These are phyloP conservation scores for Poa pratensis DNA, from an alignment of 176 grass and related monocot genomes.

Conservation along the genomic window DNA sequence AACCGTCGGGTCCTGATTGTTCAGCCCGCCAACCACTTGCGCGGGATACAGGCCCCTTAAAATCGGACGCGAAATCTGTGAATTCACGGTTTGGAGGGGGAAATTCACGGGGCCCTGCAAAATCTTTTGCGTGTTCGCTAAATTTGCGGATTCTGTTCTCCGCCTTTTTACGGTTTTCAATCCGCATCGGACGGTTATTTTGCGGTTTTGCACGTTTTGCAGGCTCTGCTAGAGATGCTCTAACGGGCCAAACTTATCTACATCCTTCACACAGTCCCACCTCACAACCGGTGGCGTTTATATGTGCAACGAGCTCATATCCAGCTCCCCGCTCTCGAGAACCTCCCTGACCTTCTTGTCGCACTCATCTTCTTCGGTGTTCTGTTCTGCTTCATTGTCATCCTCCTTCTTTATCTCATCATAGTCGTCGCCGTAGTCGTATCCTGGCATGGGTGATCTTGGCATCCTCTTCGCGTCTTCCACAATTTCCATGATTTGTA, in stretches of 20 bases:
- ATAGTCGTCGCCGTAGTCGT: constrained; percentile 37
- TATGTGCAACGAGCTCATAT: constrained; percentile 46
- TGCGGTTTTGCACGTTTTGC: too few species aligned
- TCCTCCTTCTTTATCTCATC: constrained; percentile 47
- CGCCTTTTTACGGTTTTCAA: too few species aligned
- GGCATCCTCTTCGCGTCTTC: constrained; percentile 49
- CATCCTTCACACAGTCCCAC: neutral
- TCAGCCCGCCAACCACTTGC: too few species aligned
- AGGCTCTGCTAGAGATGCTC: too few species aligned
- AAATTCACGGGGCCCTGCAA: too few species aligned
- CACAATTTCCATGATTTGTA: constrained; percentile 57
- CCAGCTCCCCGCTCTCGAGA: constrained; percentile 47
- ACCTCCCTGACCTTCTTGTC: constrained; percentile 57
- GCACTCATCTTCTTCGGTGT: constrained; percentile 58
- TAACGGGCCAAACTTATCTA: constrained; percentile 41
- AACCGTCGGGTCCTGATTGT: too few species aligned
- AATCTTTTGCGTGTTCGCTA: too few species aligned
- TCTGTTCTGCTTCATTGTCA: constrained; percentile 20
- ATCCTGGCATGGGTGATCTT: constrained; percentile 28
- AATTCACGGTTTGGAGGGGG: too few species aligned
- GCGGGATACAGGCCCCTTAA: too few species aligned
- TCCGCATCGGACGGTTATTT: too few species aligned
- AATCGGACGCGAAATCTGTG: too few species aligned
- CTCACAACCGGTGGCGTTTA: constrained; percentile 17
- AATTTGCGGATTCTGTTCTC: too few species aligned